Conservation (phyloP, 139 green algal genomes). For the Tetraselmis striata region DNA sequence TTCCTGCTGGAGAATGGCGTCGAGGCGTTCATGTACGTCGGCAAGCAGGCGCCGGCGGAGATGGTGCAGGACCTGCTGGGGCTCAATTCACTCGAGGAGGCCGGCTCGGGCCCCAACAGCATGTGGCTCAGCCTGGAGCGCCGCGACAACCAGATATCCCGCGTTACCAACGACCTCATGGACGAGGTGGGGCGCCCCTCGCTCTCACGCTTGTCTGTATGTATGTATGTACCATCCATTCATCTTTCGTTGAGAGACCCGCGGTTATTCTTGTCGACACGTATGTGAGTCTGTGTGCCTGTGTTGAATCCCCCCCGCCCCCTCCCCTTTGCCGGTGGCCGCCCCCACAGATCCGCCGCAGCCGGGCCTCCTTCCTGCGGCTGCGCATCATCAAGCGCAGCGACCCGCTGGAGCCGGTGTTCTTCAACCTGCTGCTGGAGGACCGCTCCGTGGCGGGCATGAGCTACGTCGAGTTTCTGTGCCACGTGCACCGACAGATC, state of each 20-base stretch:
- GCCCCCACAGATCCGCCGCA: neutral
- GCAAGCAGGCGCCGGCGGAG: constrained; percentile 7
- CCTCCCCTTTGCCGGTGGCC: neutral
- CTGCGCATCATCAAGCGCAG: constrained; percentile 35
- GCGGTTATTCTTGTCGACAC: too few relatives aligned
- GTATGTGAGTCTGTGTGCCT: too few relatives aligned
- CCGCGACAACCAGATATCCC: constrained; percentile 26
- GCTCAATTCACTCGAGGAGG: constrained; percentile 39
- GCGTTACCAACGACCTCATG: constrained; percentile 12
- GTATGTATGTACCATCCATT: too few relatives aligned
- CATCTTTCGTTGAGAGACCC: too few relatives aligned
- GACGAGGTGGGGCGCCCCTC: constrained; percentile 44
- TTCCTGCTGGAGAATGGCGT: constrained; percentile 80
- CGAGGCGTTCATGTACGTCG: constrained; percentile 34
- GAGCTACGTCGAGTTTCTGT: constrained; percentile 85
- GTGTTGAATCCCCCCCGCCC: too few relatives aligned
- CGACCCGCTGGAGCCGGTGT: constrained; percentile 46
- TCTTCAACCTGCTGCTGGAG: constrained; percentile 70
- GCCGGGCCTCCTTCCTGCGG: constrained; percentile 55
- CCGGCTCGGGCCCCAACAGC: neutral
- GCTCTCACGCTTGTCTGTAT: too few relatives aligned
- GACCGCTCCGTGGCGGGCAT: constrained; percentile 56
- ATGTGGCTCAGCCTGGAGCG: constrained; percentile 16
- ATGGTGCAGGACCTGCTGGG: constrained; percentile 55
- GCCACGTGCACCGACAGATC: constrained; percentile 76